A percentile compares a stretch with the other conserved stretches of the same genome.
Evolutionary conservation across 2,329 filamentous ascomycete genomes (phyloP).

Genomic region (Aspergillaceae sp.): DNA sequence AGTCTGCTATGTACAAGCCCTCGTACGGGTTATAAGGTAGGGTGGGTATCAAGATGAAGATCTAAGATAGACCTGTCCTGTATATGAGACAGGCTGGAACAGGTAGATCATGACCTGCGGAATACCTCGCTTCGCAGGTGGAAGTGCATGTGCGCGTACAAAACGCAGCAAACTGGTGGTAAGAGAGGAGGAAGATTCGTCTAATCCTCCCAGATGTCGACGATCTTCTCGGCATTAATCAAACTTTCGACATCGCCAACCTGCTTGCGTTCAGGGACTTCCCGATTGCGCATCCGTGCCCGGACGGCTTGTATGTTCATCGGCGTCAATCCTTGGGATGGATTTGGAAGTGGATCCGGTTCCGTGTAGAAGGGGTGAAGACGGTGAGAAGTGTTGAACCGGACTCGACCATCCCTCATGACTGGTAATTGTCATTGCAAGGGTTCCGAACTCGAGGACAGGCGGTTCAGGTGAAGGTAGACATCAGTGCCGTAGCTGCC

Average conservation of each 20-base stretch:
- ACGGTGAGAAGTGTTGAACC: conserved; percentile 34
- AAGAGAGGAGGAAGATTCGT: conserved; percentile 2
- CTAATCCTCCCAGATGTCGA: conserved; percentile 6
- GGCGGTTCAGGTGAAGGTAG: conserved; percentile 91
- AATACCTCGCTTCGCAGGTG: no score
- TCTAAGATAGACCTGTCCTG: background rate
- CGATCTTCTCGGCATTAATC: conserved; percentile 47
- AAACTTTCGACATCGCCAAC: conserved; percentile 79
- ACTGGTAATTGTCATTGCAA: conserved; percentile 86
- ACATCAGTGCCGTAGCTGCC: conserved; percentile 91
- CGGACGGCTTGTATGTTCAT: conserved; percentile 52
- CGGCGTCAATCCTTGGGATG: conserved; percentile 45
- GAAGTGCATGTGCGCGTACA: no score
- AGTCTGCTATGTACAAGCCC: background rate
- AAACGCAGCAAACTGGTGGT: background rate
- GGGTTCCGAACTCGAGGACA: conserved; percentile 91
- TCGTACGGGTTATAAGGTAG: background rate
- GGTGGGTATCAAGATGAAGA: background rate
- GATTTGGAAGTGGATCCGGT: conserved; percentile 17
- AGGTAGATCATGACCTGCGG: no score
- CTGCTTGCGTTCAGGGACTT: conserved; percentile 79
- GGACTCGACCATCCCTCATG: conserved; percentile 63
- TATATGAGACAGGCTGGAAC: no score
- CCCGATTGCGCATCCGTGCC: conserved; percentile 60
- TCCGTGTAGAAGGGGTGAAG: conserved; percentile 32